These are phyloP conservation scores for Pseudonitzschia multiseries DNA, from an alignment of 108 stramenopile genomes.

Conservation along the genomic window DNA sequence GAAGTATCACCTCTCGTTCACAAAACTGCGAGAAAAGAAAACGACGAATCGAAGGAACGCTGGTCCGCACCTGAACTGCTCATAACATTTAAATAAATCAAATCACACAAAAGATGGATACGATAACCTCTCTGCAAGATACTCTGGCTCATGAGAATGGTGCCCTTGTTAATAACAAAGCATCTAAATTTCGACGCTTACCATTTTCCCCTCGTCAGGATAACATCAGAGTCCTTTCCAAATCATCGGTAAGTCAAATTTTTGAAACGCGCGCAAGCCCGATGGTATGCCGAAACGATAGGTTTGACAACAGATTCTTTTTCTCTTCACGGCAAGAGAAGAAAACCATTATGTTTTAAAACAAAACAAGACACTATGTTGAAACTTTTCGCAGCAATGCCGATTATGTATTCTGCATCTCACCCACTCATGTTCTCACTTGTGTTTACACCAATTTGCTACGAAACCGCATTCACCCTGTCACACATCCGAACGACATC, in stretches of 20 bases:
- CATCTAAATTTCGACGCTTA: conserved; percentile 4
- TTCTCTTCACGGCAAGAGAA: neutral
- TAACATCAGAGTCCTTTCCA: neutral
- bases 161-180: neutral
- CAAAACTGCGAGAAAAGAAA: neutral
- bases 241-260: conserved; percentile 4
- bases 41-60: neutral
- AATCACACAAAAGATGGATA: neutral
- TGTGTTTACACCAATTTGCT: conserved; percentile 33
- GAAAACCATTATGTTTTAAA: neutral
- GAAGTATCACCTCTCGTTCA: neutral
- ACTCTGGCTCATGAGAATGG: neutral
- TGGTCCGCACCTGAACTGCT: neutral
- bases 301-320: neutral
- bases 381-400: neutral
- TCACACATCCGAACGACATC: conserved; percentile 1
- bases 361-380: neutral
- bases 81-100: neutral
- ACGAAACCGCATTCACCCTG: conserved; percentile 16
- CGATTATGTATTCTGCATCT: neutral
- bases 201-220: conserved; percentile 4
- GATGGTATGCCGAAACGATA: neutral
- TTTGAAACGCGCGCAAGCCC: conserved; percentile 14
- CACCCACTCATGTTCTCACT: conserved; percentile 29
- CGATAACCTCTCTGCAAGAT: neutral